Evolutionary conservation across 2,329 filamentous ascomycete species (phyloP).

Genomic region (Aspergillus sp.): DNA sequence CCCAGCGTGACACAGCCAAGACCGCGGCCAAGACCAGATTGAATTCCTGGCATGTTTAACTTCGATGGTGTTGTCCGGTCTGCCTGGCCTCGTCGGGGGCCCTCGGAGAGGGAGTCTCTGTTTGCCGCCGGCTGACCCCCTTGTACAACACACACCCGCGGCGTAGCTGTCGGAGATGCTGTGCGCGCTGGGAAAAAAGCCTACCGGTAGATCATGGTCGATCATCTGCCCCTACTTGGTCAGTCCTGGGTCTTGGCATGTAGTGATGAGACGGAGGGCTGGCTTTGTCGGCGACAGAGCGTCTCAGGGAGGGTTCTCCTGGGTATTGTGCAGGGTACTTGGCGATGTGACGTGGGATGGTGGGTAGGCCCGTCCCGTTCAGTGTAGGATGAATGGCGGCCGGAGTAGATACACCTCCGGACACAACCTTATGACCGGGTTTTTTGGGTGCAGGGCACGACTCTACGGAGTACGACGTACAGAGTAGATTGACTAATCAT

Average conservation of each 20-base stretch:
- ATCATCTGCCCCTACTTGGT: constrained; percentile 16
- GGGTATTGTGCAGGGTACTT: neutral
- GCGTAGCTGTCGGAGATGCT: neutral
- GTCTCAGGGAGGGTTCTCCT: neutral
- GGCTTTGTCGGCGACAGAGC: neutral
- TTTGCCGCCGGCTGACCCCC: neutral
- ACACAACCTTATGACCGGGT: neutral
- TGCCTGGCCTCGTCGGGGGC: neutral
- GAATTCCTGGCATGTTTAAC: neutral
- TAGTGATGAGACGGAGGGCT: neutral
- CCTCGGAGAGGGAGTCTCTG: neutral
- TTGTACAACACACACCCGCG: neutral
- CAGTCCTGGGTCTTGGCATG: constrained; percentile 15
- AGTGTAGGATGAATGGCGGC: neutral
- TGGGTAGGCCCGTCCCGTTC: neutral
- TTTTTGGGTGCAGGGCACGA: neutral
- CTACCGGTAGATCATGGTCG: constrained; percentile 20
- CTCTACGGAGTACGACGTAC: no score
- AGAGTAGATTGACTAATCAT: no score
- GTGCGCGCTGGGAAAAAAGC: neutral
- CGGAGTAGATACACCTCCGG: neutral
- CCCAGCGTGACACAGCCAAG: constrained; percentile 1
- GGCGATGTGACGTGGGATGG: neutral
- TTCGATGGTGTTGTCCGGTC: neutral
- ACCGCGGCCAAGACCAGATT: neutral